Percentiles rank a stretch among this genome's conserved stretches.
Evolutionary conservation across 1,284 basidiomycete species (phyloP).

Genomic region (Ustilago tritici): DNA sequence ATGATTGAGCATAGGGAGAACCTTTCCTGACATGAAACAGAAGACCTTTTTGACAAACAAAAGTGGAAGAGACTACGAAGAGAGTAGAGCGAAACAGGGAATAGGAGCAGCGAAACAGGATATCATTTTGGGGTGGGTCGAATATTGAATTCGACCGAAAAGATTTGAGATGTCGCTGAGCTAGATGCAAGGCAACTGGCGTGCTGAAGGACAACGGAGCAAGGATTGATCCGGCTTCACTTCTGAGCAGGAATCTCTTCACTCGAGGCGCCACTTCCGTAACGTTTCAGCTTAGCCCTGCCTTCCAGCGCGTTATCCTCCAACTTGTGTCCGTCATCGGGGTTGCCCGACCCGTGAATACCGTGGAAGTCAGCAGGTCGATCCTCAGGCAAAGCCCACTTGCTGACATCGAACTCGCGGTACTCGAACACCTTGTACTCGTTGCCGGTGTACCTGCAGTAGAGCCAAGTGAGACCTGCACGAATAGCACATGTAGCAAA

Average conservation of each 20-base stretch:
- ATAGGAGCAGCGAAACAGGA: neutral
- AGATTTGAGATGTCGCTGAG: neutral
- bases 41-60: neutral
- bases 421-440: constrained; percentile 55
- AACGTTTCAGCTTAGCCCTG: constrained; percentile 10
- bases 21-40: constrained; percentile 1
- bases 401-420: constrained; percentile 45
- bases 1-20: constrained; percentile 13
- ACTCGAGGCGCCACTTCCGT: constrained; percentile 10
- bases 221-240: neutral
- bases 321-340: constrained; percentile 55
- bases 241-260: neutral
- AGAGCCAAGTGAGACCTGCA: constrained; percentile 38
- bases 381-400: constrained; percentile 61
- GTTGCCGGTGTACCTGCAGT: constrained; percentile 38
- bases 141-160: constrained; percentile 14
- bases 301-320: constrained; percentile 21
- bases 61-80: neutral
- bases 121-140: neutral
- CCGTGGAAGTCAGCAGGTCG: constrained; percentile 53
- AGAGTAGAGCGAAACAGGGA: neutral
- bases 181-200: neutral
- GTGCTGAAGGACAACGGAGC: neutral
- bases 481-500: constrained; percentile 57
- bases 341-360: constrained; percentile 55